phyloP scores from a whole-genome alignment of 2,329 filamentous ascomycete genomes.

The Talaromyces sp. region DNA sequence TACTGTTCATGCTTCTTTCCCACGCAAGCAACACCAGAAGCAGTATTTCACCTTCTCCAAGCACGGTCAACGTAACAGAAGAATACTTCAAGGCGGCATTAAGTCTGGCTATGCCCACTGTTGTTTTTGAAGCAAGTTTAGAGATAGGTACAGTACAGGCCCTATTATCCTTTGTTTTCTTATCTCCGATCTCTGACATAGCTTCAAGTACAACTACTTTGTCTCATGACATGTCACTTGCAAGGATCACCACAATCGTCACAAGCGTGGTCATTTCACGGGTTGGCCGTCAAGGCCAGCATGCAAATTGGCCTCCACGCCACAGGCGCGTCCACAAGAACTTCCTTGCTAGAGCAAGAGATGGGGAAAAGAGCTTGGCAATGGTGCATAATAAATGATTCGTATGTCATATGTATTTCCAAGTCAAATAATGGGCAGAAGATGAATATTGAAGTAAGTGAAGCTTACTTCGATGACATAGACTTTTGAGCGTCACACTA shows the following conservation, averaged over 20 bases:
- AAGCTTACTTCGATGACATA: slow-evolving; percentile 42
- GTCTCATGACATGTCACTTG: slow-evolving; percentile 55
- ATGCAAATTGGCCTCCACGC: slow-evolving; percentile 58
- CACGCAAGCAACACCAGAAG: no score
- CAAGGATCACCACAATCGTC: slow-evolving; percentile 58
- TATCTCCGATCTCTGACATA: neutral
- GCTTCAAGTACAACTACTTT: slow-evolving; percentile 56
- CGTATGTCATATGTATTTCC: neutral
- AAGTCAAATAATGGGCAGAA: no score
- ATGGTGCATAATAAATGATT: slow-evolving; percentile 50
- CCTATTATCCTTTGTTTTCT: neutral
- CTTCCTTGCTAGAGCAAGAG: slow-evolving; percentile 50
- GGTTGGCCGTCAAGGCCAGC: slow-evolving; percentile 55
- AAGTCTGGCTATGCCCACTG: slow-evolving; percentile 18
- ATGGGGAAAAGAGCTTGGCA: slow-evolving; percentile 55
- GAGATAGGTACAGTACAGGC: slow-evolving; percentile 25
- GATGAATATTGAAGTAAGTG: slow-evolving; percentile 14
- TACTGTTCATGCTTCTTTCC: slow-evolving; percentile 32
- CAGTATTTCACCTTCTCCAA: no score
- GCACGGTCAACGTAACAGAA: no score
- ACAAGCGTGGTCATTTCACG: slow-evolving; percentile 59
- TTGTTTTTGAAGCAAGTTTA: slow-evolving; percentile 27
- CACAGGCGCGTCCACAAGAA: slow-evolving; percentile 36
- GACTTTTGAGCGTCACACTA: no score
- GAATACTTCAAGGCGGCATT: no score